Conservation (phyloP, 495 filamentous ascomycete species). For the Lophium mytilinum region DNA sequence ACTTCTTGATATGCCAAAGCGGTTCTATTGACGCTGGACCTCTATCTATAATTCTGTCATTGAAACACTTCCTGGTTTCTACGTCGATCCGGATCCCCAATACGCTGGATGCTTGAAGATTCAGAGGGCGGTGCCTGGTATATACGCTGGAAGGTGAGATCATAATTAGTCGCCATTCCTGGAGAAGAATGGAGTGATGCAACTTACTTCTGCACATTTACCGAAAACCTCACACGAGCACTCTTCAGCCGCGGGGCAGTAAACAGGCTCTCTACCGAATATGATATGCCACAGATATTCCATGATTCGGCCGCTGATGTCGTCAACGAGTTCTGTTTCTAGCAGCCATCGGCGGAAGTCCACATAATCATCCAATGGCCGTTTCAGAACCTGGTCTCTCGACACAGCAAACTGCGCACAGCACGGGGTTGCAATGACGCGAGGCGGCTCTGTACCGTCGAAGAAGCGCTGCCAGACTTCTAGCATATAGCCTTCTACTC, state of each 20-base stretch:
- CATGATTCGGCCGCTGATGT: constrained; percentile 53
- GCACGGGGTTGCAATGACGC: constrained; percentile 48
- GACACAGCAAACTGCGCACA: constrained; percentile 66
- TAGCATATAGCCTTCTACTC: constrained; percentile 26
- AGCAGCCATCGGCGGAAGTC: constrained; percentile 52
- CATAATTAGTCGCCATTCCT: too few species aligned
- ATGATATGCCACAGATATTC: constrained; percentile 69
- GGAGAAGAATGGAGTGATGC: not conserved
- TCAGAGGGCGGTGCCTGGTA: too few species aligned
- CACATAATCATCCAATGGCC: constrained; percentile 46
- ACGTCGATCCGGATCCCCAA: too few species aligned
- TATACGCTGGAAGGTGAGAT: too few species aligned
- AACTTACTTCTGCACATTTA: not conserved
- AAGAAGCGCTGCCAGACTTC: constrained; percentile 13
- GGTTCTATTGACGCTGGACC: too few species aligned
- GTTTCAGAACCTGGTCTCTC: constrained; percentile 40
- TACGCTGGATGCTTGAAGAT: too few species aligned
- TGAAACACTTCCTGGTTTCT: too few species aligned
- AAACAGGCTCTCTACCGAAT: constrained; percentile 30
- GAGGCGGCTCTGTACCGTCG: constrained; percentile 32
- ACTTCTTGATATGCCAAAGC: too few species aligned
- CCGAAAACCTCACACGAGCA: constrained; percentile 5
- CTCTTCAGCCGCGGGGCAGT: not conserved
- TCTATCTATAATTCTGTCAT: too few species aligned
- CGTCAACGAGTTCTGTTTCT: constrained; percentile 48